Base-by-base conservation (phyloP, 2,329 filamentous ascomycete species). In the Aciculosporium take region DNA sequence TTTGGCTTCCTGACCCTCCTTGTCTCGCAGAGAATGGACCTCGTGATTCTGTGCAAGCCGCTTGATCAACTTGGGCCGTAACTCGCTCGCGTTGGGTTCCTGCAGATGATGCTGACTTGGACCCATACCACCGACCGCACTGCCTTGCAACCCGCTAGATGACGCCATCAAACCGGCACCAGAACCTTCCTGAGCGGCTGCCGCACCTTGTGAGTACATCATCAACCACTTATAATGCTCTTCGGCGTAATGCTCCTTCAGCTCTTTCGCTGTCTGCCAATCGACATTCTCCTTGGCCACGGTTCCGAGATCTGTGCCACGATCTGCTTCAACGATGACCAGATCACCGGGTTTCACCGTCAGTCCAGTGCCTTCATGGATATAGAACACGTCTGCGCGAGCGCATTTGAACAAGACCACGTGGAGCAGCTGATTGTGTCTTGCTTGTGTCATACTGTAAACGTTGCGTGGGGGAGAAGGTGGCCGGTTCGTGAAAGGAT, bases 151-250 rank as follows among this genome's bases (percentile, higher is more conserved):
- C 35, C 75, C 72, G 51, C 72, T 78, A 12, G 79, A 66, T 12
- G 74, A 72, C 8, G 79, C 72, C 61, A 81, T 71, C 40, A 79
- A 67, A 23, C 80, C 77, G 39, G 72, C 71, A 28, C 73, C 71
- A 6, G 72, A 65, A 20, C 74, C 71, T 46, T 80, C 77, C 42
- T 78, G 70, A 18, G 69, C 72, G 18, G 69, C 72, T 28, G 72
- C 73, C 7, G 76, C 84, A 56, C 78, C 84, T 58, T 87, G 81
- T 1, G 87, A 94, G 60, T 95, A 98, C 84, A 96, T 91, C 83
- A 96, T 94, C 40, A 98, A 72, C 85, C 89, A 96, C 55, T 87
- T 88, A 65, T 94, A 95, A 59, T 98, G 91, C 57, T 96, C 87
- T 57, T 95, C 86, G 2, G 84, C 84, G 50, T 89, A 93, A 51